Base-by-base conservation (phyloP, 495 filamentous ascomycete genomes). In the Tuber indicum region DNA sequence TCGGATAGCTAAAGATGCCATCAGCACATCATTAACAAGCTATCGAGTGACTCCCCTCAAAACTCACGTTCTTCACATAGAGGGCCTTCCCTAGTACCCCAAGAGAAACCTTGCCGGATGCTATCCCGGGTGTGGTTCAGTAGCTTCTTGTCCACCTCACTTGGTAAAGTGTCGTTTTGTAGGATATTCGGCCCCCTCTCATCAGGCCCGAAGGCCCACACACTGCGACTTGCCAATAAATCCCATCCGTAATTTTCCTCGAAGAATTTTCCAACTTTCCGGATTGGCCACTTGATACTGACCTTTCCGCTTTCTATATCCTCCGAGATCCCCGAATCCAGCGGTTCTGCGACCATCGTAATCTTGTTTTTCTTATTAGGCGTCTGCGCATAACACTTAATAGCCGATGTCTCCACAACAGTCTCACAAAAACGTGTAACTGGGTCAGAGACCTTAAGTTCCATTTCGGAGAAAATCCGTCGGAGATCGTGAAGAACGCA, bases 281-380 rank as follows among this genome's bases (percentile, higher is more conserved):
- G 91, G 70, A 94, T 92, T 4, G 96, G 94, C 84, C 97, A 96
- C 82, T 92, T 94, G 86, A 99, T 97, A 77, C 87, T 92, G 78
- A 99, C 96, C 74, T 88, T 90, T 69, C 94, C 94, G 79, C 89
- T 91, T 86, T 98, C 96, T 78, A 99, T 98, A 81, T 98, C 96
- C 82, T 94, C 92, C 23, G 94, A 93, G 79, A 99, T 97, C 23
- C 95, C 96, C 73, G 94, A 90, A 82, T 99, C 96, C 66, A 99
- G 86, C 23, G 95, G 94, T 81, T 98, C 96, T 41, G 96, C 96
- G 70, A 97, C 91, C 93, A 98, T 97, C 71, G 96, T 99, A 84
- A 99, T 92, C 85, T 97, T 98, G 86, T 98, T 99, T 86, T 97
- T 97, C 84, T 99, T 98, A 85, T 99, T 99, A 10, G 96, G 96